These are phyloP conservation scores for Myxozyma neglecta DNA, from an alignment of 805 yeast genomes.

Conservation along the genomic window DNA sequence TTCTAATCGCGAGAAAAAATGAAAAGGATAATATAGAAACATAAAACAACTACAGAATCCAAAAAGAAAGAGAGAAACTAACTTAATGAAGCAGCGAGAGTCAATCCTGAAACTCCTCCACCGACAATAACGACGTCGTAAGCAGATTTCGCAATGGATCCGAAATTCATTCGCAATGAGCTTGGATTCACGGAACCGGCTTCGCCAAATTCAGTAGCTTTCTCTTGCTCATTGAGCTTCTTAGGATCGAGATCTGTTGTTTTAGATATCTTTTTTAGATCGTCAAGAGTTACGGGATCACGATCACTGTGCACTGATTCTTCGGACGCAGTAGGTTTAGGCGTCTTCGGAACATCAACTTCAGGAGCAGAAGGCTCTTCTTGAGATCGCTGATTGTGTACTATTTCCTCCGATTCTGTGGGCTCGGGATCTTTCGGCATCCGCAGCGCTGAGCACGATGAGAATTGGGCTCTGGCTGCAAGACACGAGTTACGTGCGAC, in stretches of 20 bases:
- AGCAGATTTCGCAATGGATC: neutral
- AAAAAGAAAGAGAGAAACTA: conserved; percentile 8
- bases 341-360: neutral
- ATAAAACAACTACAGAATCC: neutral
- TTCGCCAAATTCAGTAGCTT: neutral
- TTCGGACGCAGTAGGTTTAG: conserved; percentile 6
- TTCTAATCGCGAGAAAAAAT: neutral
- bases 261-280: neutral
- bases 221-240: conserved; percentile 3
- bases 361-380: conserved; percentile 1
- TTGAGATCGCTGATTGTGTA: neutral
- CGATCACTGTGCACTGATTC: conserved; percentile 9
- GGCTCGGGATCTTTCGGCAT: neutral
- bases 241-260: conserved; percentile 5
- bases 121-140: conserved; percentile 84
- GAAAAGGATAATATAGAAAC: neutral
- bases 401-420: conserved; percentile 6
- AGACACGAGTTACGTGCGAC: neutral
- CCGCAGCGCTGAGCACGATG: neutral
- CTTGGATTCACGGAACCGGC: neutral
- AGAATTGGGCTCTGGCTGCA: neutral
- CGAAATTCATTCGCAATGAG: neutral
- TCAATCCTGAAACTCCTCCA: conserved; percentile 96
- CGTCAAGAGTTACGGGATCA: neutral
- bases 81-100: conserved; percentile 72